These are phyloP conservation scores for Heliamphora exappendiculata DNA, from an alignment of 148 eudicot species.

Conservation along the genomic window DNA sequence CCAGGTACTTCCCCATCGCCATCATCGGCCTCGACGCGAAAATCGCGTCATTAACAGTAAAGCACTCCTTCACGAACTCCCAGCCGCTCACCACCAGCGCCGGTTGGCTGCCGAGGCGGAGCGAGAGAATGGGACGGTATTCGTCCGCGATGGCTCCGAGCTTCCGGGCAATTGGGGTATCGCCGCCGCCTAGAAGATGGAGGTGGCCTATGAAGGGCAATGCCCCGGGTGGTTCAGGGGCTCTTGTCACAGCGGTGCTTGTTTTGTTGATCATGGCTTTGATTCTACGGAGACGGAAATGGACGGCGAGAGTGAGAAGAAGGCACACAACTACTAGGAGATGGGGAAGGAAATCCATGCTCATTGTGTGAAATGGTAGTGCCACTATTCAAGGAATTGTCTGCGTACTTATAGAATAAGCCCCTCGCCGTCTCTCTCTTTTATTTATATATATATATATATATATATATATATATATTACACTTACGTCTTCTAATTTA, in stretches of 20 bases:
- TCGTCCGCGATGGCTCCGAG: constrained; percentile 32
- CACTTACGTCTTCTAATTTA: no score
- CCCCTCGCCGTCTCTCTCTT: no score
- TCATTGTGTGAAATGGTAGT: no score
- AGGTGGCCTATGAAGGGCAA: constrained; percentile 40
- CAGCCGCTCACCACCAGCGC: constrained; percentile 26
- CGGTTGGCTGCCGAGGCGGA: constrained; percentile 21
- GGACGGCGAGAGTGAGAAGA: not conserved
- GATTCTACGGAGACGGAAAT: not conserved
- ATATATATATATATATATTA: no score
- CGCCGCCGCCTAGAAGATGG: constrained; percentile 19
- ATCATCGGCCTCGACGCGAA: constrained; percentile 16
- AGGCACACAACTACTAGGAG: no score
- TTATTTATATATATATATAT: no score
- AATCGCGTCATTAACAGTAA: constrained; percentile 22
- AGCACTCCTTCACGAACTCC: constrained; percentile 24
- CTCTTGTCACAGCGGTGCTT: not conserved
- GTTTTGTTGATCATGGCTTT: not conserved
- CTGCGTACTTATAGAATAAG: no score
- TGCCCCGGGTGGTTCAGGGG: constrained; percentile 34
- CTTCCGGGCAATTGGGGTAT: constrained; percentile 24
- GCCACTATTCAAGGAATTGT: no score
- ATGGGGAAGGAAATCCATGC: no score
- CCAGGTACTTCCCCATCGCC: constrained; percentile 14
- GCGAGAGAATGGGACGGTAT: constrained; percentile 23